Evolutionary conservation across 2,329 filamentous ascomycete genomes (phyloP).

Genomic region (Neofusicoccum sp.): DNA sequence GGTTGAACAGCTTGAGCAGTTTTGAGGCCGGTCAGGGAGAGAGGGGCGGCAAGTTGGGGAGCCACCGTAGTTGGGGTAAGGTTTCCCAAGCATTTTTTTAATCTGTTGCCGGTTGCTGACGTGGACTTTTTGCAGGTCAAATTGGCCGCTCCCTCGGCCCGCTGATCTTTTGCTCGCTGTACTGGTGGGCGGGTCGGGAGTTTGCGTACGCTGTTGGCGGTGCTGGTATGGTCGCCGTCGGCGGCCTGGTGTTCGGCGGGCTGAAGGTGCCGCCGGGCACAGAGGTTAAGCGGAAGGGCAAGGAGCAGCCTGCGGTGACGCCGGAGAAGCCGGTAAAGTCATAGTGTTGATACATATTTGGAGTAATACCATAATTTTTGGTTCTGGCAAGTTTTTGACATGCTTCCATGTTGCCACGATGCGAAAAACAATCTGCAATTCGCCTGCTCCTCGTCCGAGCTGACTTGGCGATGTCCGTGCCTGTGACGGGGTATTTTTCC

Average conservation of each 20-base stretch:
- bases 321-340: neutral
- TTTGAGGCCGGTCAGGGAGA: conserved; percentile 81
- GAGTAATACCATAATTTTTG: neutral
- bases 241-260: conserved; percentile 66
- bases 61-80: conserved; percentile 65
- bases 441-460: no score
- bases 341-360: neutral
- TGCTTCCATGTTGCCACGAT: no score
- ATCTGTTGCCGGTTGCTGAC: neutral
- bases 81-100: neutral
- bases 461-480: no score
- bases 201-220: conserved; percentile 80
- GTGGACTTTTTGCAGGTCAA: conserved; percentile 61
- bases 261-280: conserved; percentile 62
- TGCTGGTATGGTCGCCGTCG: conserved; percentile 73
- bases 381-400: neutral
- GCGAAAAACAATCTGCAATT: no score
- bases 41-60: conserved; percentile 81
- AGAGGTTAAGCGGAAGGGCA: conserved; percentile 23
- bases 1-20: conserved; percentile 85
- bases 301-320: neutral
- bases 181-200: conserved; percentile 96
- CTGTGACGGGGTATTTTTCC: neutral
- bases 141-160: conserved; percentile 84
- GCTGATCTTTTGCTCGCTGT: conserved; percentile 86